phyloP scores from a whole-genome alignment of 805 yeast genomes.

The Wickerhamiella kurtzmanii region DNA sequence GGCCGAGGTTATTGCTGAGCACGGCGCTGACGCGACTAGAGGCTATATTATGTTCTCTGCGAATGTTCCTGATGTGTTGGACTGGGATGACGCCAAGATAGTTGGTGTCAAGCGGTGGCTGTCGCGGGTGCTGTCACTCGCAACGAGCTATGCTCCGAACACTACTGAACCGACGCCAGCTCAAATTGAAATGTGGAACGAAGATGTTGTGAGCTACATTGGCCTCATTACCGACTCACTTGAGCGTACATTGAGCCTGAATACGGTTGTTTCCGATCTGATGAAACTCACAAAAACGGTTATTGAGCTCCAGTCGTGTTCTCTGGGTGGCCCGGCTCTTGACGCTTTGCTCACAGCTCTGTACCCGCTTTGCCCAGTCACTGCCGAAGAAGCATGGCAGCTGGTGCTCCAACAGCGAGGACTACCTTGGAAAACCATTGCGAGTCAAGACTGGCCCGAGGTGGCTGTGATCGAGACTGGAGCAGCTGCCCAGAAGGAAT shows the following conservation, averaged over 20 bases:
- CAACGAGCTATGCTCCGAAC: neutral
- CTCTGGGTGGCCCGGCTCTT: constrained; percentile 23
- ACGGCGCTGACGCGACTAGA: constrained; percentile 90
- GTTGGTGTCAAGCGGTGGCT: constrained; percentile 79
- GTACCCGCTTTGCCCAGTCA: constrained; percentile 72
- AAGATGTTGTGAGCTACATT: constrained; percentile 33
- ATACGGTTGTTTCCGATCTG: constrained; percentile 77
- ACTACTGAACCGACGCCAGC: constrained; percentile 18
- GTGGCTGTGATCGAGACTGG: constrained; percentile 20
- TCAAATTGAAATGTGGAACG: constrained; percentile 49
- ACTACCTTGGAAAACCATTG: constrained; percentile 36
- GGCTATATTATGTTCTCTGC: constrained; percentile 91
- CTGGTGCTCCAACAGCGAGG: constrained; percentile 23
- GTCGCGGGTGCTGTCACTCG: neutral
- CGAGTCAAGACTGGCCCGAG: constrained; percentile 54
- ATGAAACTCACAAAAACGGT: constrained; percentile 59
- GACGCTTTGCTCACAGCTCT: constrained; percentile 45
- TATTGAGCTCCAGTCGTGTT: constrained; percentile 28
- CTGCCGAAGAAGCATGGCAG: constrained; percentile 75
- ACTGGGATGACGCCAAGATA: constrained; percentile 85
- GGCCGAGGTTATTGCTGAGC: constrained; percentile 48
- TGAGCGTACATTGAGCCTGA: constrained; percentile 46
- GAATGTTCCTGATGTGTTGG: constrained; percentile 64
- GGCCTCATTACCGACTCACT: constrained; percentile 46
- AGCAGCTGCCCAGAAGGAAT: constrained; percentile 29